Conservation (phyloP, 129 eudicot genomes). For the Flaveria robusta region DNA sequence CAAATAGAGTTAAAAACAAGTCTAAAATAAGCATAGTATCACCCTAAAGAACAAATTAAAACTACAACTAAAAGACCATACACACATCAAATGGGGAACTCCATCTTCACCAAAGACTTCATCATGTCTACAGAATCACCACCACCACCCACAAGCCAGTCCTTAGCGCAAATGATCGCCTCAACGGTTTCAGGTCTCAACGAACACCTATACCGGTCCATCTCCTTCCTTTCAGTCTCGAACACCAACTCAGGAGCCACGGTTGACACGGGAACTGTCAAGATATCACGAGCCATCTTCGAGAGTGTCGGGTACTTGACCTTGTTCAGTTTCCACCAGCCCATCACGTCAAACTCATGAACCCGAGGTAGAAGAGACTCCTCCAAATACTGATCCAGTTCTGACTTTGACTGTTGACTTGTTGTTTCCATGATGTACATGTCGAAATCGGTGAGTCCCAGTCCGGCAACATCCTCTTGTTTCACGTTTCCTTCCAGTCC, state of each 20-base stretch:
- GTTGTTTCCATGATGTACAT: constrained; percentile 72
- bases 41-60: constrained; percentile 18
- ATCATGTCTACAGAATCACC: constrained; percentile 38
- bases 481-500: constrained; percentile 44
- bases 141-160: constrained; percentile 56
- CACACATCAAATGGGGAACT: constrained; percentile 60
- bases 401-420: constrained; percentile 69
- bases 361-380: constrained; percentile 76
- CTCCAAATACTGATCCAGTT: constrained; percentile 79
- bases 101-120: constrained; percentile 51
- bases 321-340: constrained; percentile 86
- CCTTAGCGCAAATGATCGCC: constrained; percentile 76
- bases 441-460: constrained; percentile 80
- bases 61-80: constrained; percentile 2
- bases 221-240: constrained; percentile 55
- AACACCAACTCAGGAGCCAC: constrained; percentile 57
- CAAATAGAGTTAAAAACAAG: not conserved
- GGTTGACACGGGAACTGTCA: constrained; percentile 65
- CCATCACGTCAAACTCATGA: constrained; percentile 85
- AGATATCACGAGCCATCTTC: constrained; percentile 80
- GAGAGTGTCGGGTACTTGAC: constrained; percentile 79
- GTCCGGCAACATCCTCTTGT: constrained; percentile 58
- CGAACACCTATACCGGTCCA: constrained; percentile 70
- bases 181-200: constrained; percentile 81
- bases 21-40: constrained; percentile 25